Evolutionary conservation across 176 grass and related monocot genomes (phyloP).

Genomic region (Themeda triandra): DNA sequence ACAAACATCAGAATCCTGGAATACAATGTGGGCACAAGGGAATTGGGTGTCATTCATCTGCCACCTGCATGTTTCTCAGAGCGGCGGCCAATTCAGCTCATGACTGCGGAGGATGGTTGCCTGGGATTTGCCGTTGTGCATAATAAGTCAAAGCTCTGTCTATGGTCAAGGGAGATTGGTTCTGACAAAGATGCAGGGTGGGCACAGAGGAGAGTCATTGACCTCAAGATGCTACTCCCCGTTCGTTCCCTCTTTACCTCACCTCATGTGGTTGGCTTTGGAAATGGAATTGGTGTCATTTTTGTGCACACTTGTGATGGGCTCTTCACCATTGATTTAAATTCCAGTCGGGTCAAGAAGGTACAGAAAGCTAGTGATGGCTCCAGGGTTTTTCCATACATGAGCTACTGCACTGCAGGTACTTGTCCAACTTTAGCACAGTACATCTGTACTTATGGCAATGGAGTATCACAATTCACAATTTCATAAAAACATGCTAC

Average conservation of each 20-base stretch:
- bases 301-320: neutral
- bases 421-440: neutral
- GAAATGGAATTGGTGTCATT: neutral
- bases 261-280: neutral
- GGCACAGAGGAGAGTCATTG: neutral
- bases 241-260: neutral
- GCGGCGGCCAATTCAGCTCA: neutral
- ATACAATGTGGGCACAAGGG: neutral
- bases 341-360: neutral
- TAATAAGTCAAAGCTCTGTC: neutral
- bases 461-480: neutral
- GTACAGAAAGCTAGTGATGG: neutral
- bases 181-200: neutral
- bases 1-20: neutral
- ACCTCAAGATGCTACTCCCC: neutral
- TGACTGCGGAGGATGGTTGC: neutral
- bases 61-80: neutral
- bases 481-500: neutral
- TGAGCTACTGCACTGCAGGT: neutral
- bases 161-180: neutral
- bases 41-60: neutral
- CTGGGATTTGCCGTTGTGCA: neutral
- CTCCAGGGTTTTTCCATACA: neutral
- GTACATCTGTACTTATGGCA: neutral
- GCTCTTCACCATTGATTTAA: neutral